Percentiles rank a stretch among this genome's conserved stretches.
These are phyloP conservation scores for Tolypocladium nubicola DNA, from an alignment of 2,329 filamentous ascomycete genomes.

Conservation along the genomic window DNA sequence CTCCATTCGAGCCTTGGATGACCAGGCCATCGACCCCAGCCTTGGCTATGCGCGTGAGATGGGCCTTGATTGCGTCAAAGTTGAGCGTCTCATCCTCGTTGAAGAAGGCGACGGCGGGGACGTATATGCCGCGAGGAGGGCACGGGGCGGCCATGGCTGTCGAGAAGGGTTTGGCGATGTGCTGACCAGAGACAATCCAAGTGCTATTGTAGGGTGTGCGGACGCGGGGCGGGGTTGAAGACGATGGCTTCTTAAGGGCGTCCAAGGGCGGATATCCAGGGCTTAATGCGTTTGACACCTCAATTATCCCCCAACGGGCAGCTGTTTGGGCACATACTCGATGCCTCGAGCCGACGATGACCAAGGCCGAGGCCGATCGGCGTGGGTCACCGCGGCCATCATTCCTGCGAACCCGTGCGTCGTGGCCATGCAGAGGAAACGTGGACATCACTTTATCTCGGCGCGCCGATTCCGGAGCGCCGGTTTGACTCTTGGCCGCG, in stretches of 20 bases:
- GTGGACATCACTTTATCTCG: background rate
- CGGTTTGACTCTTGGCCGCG: background rate
- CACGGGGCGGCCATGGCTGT: background rate
- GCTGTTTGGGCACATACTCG: background rate
- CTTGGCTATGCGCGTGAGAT: slow-evolving; percentile 37
- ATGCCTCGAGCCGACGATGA: background rate
- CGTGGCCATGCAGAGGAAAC: background rate
- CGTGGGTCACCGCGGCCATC: background rate
- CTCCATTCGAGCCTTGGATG: slow-evolving; percentile 74
- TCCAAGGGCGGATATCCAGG: background rate
- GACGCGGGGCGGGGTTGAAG: background rate
- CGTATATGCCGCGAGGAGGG: slow-evolving; percentile 22
- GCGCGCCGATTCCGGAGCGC: background rate
- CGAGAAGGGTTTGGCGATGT: background rate
- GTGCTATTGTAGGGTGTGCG: background rate
- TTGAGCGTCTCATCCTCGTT: slow-evolving; percentile 22
- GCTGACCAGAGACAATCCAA: background rate
- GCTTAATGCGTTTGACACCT: background rate
- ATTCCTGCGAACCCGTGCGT: background rate
- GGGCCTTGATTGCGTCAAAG: slow-evolving; percentile 17
- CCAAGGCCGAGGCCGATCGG: background rate
- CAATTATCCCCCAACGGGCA: background rate
- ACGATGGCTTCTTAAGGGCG: background rate
- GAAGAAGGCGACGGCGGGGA: slow-evolving; percentile 27
- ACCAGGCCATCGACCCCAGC: slow-evolving; percentile 66